A percentile compares a stretch with the other conserved stretches of the same genome.
phyloP scores from a whole-genome alignment of 2,329 filamentous ascomycete species.

The Aspergillus ochraceoroseus region DNA sequence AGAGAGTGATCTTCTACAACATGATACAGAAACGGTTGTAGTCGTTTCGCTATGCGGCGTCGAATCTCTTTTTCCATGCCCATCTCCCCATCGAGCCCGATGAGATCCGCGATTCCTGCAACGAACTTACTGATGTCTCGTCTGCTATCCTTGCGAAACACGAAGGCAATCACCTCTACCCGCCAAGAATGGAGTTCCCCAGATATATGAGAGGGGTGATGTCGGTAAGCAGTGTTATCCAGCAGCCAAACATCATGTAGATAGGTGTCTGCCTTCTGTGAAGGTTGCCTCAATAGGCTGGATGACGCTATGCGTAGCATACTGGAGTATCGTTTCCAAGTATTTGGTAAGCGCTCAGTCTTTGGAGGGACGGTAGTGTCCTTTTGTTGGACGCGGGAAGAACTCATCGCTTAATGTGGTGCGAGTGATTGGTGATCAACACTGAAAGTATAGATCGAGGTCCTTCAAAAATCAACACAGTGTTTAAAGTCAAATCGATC shows the following conservation, averaged over 20 bases:
- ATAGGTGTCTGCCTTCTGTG: conserved; percentile 54
- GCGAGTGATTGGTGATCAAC: neutral
- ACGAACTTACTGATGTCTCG: conserved; percentile 64
- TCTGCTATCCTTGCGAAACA: conserved; percentile 69
- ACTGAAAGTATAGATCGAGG: too few species aligned
- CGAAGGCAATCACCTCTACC: conserved; percentile 76
- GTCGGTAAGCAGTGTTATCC: conserved; percentile 77
- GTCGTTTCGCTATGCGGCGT: conserved; percentile 55
- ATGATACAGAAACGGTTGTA: conserved; percentile 68
- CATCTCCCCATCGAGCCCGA: conserved; percentile 60
- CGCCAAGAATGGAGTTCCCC: conserved; percentile 56
- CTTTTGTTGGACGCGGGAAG: conserved; percentile 9
- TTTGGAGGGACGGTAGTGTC: conserved; percentile 10
- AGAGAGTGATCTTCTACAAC: conserved; percentile 67
- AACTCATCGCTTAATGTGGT: conserved; percentile 10
- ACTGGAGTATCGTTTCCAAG: conserved; percentile 18
- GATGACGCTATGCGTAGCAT: conserved; percentile 28
- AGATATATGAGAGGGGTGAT: conserved; percentile 33
- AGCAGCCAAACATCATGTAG: conserved; percentile 78
- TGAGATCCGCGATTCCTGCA: conserved; percentile 61
- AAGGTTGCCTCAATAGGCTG: conserved; percentile 49
- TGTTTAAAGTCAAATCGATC: neutral
- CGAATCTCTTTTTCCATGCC: conserved; percentile 51
- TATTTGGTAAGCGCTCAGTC: conserved; percentile 9
- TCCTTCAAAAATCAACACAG: too few species aligned